Percentiles rank a stretch among this genome's conserved stretches.
Conservation (phyloP, 352 stramenopile genomes). For the Phytophthora pisi region DNA sequence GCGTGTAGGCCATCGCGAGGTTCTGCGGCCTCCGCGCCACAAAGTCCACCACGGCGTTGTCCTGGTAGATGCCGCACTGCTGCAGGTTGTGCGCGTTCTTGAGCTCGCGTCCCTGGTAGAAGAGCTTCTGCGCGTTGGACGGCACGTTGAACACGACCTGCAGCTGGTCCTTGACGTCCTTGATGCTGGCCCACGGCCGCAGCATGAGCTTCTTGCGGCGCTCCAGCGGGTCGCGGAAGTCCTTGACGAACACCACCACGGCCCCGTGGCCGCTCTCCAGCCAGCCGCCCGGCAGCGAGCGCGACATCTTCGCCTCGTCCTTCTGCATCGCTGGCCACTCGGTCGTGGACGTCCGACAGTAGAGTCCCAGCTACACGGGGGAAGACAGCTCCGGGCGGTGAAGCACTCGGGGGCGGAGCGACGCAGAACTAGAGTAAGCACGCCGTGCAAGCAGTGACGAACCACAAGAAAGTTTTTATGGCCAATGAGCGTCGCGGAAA, state of each 20-base stretch:
- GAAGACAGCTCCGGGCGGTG: too few relatives aligned
- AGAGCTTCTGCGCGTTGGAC: slow-evolving; percentile 81
- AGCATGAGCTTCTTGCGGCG: slow-evolving; percentile 87
- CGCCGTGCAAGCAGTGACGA: background rate
- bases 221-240: slow-evolving; percentile 82
- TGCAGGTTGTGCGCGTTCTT: slow-evolving; percentile 86
- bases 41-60: slow-evolving; percentile 81
- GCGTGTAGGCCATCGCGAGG: slow-evolving; percentile 51
- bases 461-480: background rate
- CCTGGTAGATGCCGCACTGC: slow-evolving; percentile 85
- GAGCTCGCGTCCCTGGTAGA: slow-evolving; percentile 80
- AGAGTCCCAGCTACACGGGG: background rate
- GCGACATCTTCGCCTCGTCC: slow-evolving; percentile 62
- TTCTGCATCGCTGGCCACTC: slow-evolving; percentile 36
- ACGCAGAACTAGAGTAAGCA: background rate
- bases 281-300: slow-evolving; percentile 76
- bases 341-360: background rate
- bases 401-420: background rate
- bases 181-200: slow-evolving; percentile 78
- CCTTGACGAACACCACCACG: slow-evolving; percentile 73
- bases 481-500: background rate
- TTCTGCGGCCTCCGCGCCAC: slow-evolving; percentile 69
- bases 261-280: slow-evolving; percentile 77
- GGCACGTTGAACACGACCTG: slow-evolving; percentile 86
- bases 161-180: slow-evolving; percentile 88